Percentiles rank a stretch among this genome's conserved stretches.
Conservation (phyloP, 2,329 filamentous ascomycete species). For the Monosporascus sp. region DNA sequence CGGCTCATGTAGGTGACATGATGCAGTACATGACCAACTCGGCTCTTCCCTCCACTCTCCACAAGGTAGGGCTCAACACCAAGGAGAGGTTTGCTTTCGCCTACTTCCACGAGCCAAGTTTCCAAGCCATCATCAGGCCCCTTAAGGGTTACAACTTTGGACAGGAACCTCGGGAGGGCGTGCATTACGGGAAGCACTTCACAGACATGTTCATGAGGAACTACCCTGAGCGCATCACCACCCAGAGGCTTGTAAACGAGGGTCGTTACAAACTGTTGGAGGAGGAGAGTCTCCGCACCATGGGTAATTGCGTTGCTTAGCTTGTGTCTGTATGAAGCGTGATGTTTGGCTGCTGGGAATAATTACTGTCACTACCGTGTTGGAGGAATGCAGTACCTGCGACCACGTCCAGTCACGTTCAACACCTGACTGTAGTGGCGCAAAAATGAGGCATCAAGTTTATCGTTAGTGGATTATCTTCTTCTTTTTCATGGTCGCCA, state of each 20-base stretch:
- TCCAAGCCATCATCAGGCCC: constrained; percentile 38
- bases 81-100: constrained; percentile 43
- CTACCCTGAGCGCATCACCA: constrained; percentile 42
- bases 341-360: too few relatives aligned
- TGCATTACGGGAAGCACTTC: constrained; percentile 48
- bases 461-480: too few relatives aligned
- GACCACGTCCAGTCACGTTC: too few relatives aligned
- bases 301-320: background rate
- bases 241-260: constrained; percentile 30
- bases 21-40: constrained; percentile 46
- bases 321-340: too few relatives aligned
- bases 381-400: too few relatives aligned
- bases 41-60: constrained; percentile 40
- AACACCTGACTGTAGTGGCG: too few relatives aligned
- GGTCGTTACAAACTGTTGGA: constrained; percentile 17
- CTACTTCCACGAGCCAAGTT: constrained; percentile 48
- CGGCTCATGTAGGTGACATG: constrained; percentile 37
- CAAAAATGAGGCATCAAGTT: too few relatives aligned
- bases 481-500: too few relatives aligned
- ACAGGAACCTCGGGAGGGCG: constrained; percentile 29
- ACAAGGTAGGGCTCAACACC: constrained; percentile 46
- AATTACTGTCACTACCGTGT: too few relatives aligned
- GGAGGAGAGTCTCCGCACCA: background rate
- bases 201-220: constrained; percentile 47
- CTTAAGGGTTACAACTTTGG: constrained; percentile 32